These are phyloP conservation scores for Peniophora sp. DNA, from an alignment of 1,284 basidiomycete species.

Conservation along the genomic window DNA sequence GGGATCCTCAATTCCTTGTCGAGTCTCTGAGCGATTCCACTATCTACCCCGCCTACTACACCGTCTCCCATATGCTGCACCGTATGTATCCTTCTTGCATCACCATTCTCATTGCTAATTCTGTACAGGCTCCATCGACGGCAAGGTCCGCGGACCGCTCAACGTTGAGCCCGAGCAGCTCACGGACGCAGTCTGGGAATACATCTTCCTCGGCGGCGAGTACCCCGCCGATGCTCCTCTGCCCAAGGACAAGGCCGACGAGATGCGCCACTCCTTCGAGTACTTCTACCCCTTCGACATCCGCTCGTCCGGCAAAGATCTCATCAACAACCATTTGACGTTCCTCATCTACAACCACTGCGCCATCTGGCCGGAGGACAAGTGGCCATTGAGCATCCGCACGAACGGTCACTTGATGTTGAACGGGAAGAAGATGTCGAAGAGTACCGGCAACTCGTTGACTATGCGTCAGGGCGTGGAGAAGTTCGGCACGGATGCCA, in stretches of 20 bases:
- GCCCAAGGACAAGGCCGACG: slow-evolving; percentile 71
- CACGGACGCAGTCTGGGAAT: slow-evolving; percentile 98
- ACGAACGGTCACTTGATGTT: slow-evolving; percentile 97
- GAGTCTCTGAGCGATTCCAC: slow-evolving; percentile 97
- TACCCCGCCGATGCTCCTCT: slow-evolving; percentile 69
- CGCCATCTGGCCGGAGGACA: slow-evolving; percentile 89
- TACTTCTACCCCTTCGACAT: slow-evolving; percentile 99
- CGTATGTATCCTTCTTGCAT: slow-evolving; percentile 33
- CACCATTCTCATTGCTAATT: slow-evolving; percentile 8
- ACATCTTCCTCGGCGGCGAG: slow-evolving; percentile 74
- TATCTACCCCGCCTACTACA: slow-evolving; percentile 99
- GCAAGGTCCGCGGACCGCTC: slow-evolving; percentile 73
- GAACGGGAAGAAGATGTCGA: slow-evolving; percentile 99
- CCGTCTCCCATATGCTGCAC: slow-evolving; percentile 85
- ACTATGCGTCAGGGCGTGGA: slow-evolving; percentile 71
- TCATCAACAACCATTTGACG: slow-evolving; percentile 94
- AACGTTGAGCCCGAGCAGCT: slow-evolving; percentile 87
- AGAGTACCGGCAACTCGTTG: slow-evolving; percentile 89
- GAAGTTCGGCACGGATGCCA: slow-evolving; percentile 93
- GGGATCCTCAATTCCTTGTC: slow-evolving; percentile 95
- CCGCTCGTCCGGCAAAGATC: slow-evolving; percentile 97
- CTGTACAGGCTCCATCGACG: slow-evolving; percentile 61
- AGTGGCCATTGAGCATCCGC: slow-evolving; percentile 90
- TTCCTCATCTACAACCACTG: slow-evolving; percentile 95
- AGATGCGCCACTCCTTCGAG: slow-evolving; percentile 85